Conservation (phyloP, 805 yeast genomes). For the Teunomyces kruisii region DNA sequence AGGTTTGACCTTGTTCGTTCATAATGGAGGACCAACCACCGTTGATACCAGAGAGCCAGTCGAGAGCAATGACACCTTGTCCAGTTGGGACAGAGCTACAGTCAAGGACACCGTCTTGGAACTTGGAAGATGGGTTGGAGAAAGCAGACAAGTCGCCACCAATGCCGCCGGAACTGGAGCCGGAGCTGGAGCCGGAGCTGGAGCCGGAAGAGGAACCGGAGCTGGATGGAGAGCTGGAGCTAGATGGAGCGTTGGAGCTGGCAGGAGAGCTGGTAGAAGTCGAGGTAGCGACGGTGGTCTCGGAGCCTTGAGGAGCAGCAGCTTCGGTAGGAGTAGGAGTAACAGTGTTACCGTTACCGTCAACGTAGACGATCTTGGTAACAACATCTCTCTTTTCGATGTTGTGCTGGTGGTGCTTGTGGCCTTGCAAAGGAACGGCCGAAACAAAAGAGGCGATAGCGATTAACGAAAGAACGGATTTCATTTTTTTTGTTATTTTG, state of each 20-base stretch:
- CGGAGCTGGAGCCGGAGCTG: slow-evolving; percentile 27
- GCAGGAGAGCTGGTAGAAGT: slow-evolving; percentile 5
- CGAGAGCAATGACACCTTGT: slow-evolving; percentile 64
- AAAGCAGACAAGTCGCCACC: slow-evolving; percentile 55
- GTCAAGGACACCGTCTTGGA: slow-evolving; percentile 67
- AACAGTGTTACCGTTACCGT: slow-evolving; percentile 25
- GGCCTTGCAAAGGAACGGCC: slow-evolving; percentile 36
- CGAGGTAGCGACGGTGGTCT: slow-evolving; percentile 1
- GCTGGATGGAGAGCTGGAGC: slow-evolving; percentile 9
- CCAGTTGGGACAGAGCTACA: slow-evolving; percentile 76
- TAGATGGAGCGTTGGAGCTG: slow-evolving; percentile 23
- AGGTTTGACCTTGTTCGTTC: slow-evolving; percentile 50
- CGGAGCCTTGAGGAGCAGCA: slow-evolving; percentile 6
- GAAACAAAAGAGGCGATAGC: slow-evolving; percentile 26
- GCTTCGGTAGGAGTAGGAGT: slow-evolving; percentile 9
- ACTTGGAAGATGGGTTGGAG: slow-evolving; percentile 49
- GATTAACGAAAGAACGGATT: slow-evolving; percentile 23
- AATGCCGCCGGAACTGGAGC: slow-evolving; percentile 29
- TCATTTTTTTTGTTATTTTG: slow-evolving; percentile 18
- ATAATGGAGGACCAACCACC: slow-evolving; percentile 47
- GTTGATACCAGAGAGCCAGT: slow-evolving; percentile 40
- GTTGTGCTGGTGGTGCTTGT: slow-evolving; percentile 37
- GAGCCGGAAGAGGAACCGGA: slow-evolving; percentile 16
- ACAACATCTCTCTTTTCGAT: slow-evolving; percentile 36
- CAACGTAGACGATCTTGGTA: slow-evolving; percentile 36